Base-by-base conservation (phyloP, 306 rosid species). In the Crataegus laevigata region DNA sequence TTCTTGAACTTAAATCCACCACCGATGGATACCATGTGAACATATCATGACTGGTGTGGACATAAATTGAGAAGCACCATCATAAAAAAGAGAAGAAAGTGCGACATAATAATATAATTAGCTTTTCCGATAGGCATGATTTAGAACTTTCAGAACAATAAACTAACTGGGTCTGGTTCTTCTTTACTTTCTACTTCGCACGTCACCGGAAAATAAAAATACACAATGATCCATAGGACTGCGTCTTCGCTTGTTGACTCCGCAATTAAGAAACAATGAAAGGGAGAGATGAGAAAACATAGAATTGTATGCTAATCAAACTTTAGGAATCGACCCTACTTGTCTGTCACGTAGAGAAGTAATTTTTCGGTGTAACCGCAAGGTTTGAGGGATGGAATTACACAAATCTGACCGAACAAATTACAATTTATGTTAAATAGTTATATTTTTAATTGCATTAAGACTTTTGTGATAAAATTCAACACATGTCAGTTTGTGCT, bases 201-300 rank as follows among this genome's bases (percentile, higher is more conserved):
- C 67, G 81, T 82, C 24, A 62, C 17, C 8, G n/a, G 15, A 26
- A 60, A 25, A 11, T 34, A 59, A 25, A 60, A 26, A 45, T 14
- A 47, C 8, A 19, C 84, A 85, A 85, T 86, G 77, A 85, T 83
- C 78, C 36, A 38, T 24, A 45, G 22, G 84, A 74, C 81, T 82
- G 83, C 57, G 69, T 62, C 82, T 84, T 85, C 78, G 87, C 92
- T 87, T 92, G 82, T 89, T 85, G 89, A 85, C 87, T 85, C 91
- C 90, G 90, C 93, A 92, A 90, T 85, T 75, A 71, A 78, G 57
- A 77, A 73, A 76, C 73, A 58, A 72, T 34, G 7, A 72, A 59
- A 65, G 18, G 45, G 84, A 75, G 59, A 29, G 67, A 82, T 52
- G 60, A 71, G 15, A 69, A 51, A 21, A 73, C 12, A 29, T 30